A percentile compares a stretch with the other conserved stretches of the same genome.
These are phyloP conservation scores for Monosporascus sp. DNA, from an alignment of 2,329 filamentous ascomycete genomes.

Conservation along the genomic window DNA sequence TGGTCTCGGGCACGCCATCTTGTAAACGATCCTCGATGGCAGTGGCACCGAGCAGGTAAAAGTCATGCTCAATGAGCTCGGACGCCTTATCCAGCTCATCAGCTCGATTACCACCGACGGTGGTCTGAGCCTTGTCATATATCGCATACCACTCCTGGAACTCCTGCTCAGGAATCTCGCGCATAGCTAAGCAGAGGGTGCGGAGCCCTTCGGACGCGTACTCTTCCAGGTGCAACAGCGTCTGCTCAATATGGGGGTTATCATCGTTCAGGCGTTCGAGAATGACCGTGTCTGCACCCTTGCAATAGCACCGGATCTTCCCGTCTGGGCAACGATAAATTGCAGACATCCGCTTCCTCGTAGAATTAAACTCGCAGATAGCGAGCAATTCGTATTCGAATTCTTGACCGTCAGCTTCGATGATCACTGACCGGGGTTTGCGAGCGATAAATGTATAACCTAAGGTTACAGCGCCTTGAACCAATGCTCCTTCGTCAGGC, in stretches of 20 bases:
- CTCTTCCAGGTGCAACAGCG: constrained; percentile 91
- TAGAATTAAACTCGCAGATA: constrained; percentile 99
- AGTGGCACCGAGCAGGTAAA: constrained; percentile 87
- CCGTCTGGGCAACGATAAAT: constrained; percentile 96
- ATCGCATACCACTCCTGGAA: constrained; percentile 82
- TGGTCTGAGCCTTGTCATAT: constrained; percentile 83
- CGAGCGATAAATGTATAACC: constrained; percentile 89
- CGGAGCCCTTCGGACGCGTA: constrained; percentile 94
- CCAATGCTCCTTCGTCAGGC: constrained; percentile 93
- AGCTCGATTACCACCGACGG: constrained; percentile 83
- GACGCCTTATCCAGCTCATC: constrained; percentile 97
- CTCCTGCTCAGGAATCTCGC: constrained; percentile 85
- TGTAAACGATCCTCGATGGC: constrained; percentile 96
- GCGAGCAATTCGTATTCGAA: constrained; percentile 86
- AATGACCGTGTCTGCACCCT: constrained; percentile 97
- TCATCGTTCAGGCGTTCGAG: constrained; percentile 80
- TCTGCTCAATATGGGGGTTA: constrained; percentile 84
- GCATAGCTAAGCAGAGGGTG: constrained; percentile 90
- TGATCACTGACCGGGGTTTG: constrained; percentile 83
- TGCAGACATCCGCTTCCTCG: constrained; percentile 94
- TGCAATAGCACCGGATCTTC: constrained; percentile 89
- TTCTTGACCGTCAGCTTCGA: constrained; percentile 67
- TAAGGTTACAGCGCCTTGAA: constrained; percentile 79
- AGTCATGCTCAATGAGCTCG: constrained; percentile 89
- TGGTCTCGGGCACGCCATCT: constrained; percentile 96